A percentile compares a stretch with the other conserved stretches of the same genome.
These are phyloP conservation scores for Herpetospermum pedunculosum DNA, from an alignment of 306 rosid species.

Conservation along the genomic window DNA sequence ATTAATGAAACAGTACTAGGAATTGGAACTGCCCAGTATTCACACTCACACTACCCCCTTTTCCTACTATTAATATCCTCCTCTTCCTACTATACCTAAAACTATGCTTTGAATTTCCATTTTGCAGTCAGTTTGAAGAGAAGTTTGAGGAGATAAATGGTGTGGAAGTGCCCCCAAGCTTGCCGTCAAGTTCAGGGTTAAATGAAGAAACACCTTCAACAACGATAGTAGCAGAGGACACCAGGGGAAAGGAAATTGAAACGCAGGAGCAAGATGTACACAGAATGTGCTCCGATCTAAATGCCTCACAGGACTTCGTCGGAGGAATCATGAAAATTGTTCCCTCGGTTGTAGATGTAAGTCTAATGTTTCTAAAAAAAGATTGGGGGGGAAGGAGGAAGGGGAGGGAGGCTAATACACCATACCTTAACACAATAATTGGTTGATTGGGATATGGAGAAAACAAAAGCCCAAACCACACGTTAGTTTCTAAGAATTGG, in stretches of 20 bases:
- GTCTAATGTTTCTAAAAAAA: slow-evolving; percentile 19
- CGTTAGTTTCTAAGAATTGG: not conserved
- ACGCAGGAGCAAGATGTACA: slow-evolving; percentile 43
- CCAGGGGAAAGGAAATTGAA: slow-evolving; percentile 35
- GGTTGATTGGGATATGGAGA: not conserved
- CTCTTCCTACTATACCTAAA: slow-evolving; percentile 10
- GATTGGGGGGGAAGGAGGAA: not conserved
- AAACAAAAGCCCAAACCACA: not conserved
- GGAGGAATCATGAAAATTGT: slow-evolving; percentile 96
- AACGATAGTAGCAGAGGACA: slow-evolving; percentile 24
- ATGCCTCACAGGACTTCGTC: slow-evolving; percentile 54
- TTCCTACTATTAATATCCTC: not conserved
- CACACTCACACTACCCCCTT: not conserved
- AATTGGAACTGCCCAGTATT: slow-evolving; percentile 11
- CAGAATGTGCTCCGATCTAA: slow-evolving; percentile 35
- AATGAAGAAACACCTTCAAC: slow-evolving; percentile 32
- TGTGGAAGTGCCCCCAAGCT: slow-evolving; percentile 37
- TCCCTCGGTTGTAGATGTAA: slow-evolving; percentile 90
- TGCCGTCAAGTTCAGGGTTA: slow-evolving; percentile 53
- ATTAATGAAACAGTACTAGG: slow-evolving; percentile 9
- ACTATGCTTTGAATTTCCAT: not conserved
- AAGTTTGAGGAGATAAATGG: slow-evolving; percentile 86
- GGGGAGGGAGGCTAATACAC: not conserved
- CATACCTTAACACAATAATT: not conserved
- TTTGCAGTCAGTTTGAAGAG: slow-evolving; percentile 83